Conservation (phyloP, 768 basidiomycete species). For the Boletus fagicola region DNA sequence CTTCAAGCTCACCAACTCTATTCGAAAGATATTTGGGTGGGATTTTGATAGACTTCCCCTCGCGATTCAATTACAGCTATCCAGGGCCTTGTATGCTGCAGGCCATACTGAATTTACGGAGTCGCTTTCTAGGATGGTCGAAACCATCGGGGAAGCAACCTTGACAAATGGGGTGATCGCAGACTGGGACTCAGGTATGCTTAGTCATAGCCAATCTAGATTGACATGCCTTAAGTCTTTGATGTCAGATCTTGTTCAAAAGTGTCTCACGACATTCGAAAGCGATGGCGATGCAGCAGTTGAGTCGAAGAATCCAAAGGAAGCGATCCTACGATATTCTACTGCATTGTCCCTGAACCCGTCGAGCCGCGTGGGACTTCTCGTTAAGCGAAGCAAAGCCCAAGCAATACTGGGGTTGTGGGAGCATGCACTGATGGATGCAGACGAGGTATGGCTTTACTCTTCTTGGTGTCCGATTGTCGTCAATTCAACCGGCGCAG, state of each 20-base stretch:
- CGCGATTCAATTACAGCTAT: background rate
- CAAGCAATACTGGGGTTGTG: background rate
- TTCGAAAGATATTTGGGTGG: constrained; percentile 9
- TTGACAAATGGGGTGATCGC: background rate
- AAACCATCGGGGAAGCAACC: background rate
- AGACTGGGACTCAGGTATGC: background rate
- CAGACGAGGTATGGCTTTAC: background rate
- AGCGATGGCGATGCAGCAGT: background rate
- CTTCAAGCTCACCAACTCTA: background rate
- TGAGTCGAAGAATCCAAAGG: background rate
- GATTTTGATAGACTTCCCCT: background rate
- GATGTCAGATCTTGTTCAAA: background rate
- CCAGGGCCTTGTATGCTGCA: background rate
- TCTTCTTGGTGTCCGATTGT: background rate
- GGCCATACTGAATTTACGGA: background rate
- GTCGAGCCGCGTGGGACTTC: background rate
- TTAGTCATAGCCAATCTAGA: background rate
- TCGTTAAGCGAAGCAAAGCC: background rate
- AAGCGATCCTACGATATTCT: constrained; percentile 7
- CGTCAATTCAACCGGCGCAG: background rate
- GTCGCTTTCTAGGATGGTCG: background rate
- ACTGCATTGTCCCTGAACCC: constrained; percentile 8
- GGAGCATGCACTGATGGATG: constrained; percentile 2
- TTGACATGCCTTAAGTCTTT: background rate
- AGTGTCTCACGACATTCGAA: background rate